A percentile compares a stretch with the other conserved stretches of the same genome.
phyloP scores from a whole-genome alignment of 2,329 filamentous ascomycete genomes.

The Fusarium napiforme region DNA sequence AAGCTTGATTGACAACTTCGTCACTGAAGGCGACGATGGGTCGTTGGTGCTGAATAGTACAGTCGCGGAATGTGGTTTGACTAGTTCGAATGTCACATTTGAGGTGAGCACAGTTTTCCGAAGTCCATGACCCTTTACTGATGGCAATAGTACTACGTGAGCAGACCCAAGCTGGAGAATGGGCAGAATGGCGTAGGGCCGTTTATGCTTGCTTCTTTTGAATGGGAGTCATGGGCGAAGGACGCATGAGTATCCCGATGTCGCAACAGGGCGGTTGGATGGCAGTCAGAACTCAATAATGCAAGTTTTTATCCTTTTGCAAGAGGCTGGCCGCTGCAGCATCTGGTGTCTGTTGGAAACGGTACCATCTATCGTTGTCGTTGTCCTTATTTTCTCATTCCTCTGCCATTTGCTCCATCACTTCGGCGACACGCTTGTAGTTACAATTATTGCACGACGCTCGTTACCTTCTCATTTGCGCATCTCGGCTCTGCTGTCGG shows the following conservation, averaged over 20 bases:
- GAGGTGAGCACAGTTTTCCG: conserved; percentile 50
- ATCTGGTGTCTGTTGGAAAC: rapidly evolving
- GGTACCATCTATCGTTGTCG: neutral
- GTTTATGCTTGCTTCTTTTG: conserved; percentile 37
- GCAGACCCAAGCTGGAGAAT: conserved; percentile 10
- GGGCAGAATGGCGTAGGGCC: conserved; percentile 33
- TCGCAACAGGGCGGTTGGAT: neutral
- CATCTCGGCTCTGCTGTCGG: neutral
- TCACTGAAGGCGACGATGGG: conserved; percentile 56
- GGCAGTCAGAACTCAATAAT: neutral
- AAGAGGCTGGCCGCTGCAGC: rapidly evolving
- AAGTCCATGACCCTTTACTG: too few species aligned
- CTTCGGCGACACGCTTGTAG: neutral
- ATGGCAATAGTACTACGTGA: conserved; percentile 25
- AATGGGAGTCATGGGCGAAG: conserved; percentile 36
- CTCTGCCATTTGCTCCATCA: too few species aligned
- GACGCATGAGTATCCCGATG: neutral
- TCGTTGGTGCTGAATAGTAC: conserved; percentile 60
- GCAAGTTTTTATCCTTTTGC: rapidly evolving
- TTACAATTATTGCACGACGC: too few species aligned
- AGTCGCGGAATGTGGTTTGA: conserved; percentile 59
- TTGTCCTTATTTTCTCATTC: neutral
- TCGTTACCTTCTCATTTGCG: neutral
- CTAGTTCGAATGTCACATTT: conserved; percentile 59
- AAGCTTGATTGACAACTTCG: conserved; percentile 55